These are phyloP conservation scores for Ceratocystis smalleyi DNA, from an alignment of 2,329 filamentous ascomycete genomes.

Conservation along the genomic window DNA sequence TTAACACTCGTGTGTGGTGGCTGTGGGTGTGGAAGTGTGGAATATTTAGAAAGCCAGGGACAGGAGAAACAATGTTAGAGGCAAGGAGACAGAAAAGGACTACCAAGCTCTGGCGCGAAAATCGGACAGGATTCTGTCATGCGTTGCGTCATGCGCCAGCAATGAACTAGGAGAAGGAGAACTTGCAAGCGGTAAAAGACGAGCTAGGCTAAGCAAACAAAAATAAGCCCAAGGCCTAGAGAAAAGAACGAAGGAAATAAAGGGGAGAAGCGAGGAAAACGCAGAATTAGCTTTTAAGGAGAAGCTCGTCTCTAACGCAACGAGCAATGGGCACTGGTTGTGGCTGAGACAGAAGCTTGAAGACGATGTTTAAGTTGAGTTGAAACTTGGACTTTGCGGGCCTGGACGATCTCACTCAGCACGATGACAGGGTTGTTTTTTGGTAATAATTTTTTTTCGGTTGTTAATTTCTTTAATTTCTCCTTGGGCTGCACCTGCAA, in stretches of 20 bases:
- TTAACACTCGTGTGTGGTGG: background rate
- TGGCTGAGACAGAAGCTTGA: background rate
- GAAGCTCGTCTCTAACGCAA: background rate
- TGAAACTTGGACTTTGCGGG: background rate
- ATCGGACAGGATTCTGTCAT: constrained; percentile 16
- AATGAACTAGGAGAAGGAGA: background rate
- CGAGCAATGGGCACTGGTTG: background rate
- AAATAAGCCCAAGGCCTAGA: background rate
- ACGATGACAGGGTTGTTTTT: background rate
- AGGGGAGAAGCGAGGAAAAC: constrained; percentile 1
- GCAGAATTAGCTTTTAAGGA: constrained; percentile 14
- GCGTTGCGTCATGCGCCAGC: constrained; percentile 12
- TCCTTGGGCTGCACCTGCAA: too few species aligned
- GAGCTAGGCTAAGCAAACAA: background rate
- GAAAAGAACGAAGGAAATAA: background rate
- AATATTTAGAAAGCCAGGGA: background rate
- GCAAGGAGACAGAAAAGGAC: constrained; percentile 7
- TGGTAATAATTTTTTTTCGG: background rate
- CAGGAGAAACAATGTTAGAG: background rate
- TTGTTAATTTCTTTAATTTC: background rate
- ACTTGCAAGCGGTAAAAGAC: background rate
- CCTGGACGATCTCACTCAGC: background rate
- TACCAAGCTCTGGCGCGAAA: constrained; percentile 14
- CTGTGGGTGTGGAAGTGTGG: background rate
- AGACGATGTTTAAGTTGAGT: background rate